Percentiles rank a stretch among this genome's conserved stretches.
phyloP scores from a whole-genome alignment of 2,329 filamentous ascomycete species.

The Beauveria medogensis region DNA sequence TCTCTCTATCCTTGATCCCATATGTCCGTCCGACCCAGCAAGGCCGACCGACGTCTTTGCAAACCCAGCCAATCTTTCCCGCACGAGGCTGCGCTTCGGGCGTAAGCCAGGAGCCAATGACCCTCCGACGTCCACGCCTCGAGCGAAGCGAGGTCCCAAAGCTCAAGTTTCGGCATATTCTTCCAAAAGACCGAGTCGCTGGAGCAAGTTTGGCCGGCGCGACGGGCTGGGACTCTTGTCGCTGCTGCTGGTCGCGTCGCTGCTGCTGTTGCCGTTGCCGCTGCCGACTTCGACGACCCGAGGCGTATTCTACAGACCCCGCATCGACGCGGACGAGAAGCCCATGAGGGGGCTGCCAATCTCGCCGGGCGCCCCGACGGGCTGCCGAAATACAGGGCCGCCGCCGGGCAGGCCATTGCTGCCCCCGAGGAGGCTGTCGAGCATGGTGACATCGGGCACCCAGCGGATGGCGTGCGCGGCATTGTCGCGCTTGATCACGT shows the following conservation, averaged over 20 bases:
- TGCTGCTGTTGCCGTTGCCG: not conserved
- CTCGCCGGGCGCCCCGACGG: constrained; percentile 54
- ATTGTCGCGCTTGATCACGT: constrained; percentile 47
- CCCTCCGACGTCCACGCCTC: not conserved
- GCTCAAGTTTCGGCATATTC: not conserved
- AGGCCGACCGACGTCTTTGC: too few relatives aligned
- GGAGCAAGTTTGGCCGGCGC: constrained; percentile 14
- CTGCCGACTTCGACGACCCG: constrained; percentile 10
- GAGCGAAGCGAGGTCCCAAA: not conserved
- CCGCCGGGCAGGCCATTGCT: constrained; percentile 28
- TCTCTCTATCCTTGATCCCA: not conserved
- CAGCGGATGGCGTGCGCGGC: constrained; percentile 40
- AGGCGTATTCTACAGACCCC: constrained; percentile 25
- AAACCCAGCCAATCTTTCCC: too few relatives aligned
- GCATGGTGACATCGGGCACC: constrained; percentile 30
- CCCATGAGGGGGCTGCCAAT: constrained; percentile 59
- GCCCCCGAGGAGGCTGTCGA: not conserved
- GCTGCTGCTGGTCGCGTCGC: not conserved
- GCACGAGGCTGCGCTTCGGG: not conserved
- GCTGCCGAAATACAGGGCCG: constrained; percentile 32
- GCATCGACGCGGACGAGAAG: constrained; percentile 28
- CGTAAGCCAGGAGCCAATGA: not conserved
- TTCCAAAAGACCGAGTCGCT: constrained; percentile 8
- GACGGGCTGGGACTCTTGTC: constrained; percentile 11
- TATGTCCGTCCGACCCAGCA: too few relatives aligned